Conservation (phyloP, 306 rosid genomes). For the Heteromeles arbutifolia region DNA sequence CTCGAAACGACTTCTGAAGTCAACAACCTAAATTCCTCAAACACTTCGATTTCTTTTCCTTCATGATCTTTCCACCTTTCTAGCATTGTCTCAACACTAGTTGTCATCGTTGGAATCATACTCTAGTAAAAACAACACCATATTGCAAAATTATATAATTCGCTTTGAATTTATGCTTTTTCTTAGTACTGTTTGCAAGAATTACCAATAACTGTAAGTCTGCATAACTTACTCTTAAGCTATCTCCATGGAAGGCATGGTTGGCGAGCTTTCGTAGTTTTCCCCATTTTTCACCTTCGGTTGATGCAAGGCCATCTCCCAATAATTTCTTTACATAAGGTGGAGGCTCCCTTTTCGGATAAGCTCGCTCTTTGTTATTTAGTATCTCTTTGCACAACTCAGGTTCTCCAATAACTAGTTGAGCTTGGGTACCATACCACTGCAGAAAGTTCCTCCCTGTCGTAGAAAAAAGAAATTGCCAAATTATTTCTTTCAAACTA, state of each 20-base stretch:
- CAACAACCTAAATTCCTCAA: conserved; percentile 14
- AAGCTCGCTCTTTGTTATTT: conserved; percentile 8
- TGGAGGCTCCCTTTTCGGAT: neutral
- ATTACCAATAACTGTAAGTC: neutral
- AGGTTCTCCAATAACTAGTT: conserved; percentile 19
- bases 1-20: conserved; percentile 21
- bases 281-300: conserved; percentile 22
- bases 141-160: neutral
- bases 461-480: neutral
- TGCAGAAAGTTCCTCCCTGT: conserved; percentile 24
- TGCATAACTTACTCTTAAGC: conserved; percentile 10
- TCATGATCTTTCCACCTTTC: conserved; percentile 17
- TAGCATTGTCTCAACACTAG: conserved; percentile 9
- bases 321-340: conserved; percentile 5
- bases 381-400: conserved; percentile 29
- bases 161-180: too few relatives aligned
- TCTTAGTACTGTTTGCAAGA: neutral
- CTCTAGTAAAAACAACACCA: neutral
- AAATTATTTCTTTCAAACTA: neutral
- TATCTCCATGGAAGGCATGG: conserved; percentile 13
- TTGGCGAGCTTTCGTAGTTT: conserved; percentile 17
- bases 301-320: conserved; percentile 23
- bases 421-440: conserved; percentile 24
- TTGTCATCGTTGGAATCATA: conserved; percentile 18
- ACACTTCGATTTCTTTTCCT: conserved; percentile 20